These are phyloP conservation scores for Atkinsonella texensis DNA, from an alignment of 2,329 filamentous ascomycete species.

Conservation along the genomic window DNA sequence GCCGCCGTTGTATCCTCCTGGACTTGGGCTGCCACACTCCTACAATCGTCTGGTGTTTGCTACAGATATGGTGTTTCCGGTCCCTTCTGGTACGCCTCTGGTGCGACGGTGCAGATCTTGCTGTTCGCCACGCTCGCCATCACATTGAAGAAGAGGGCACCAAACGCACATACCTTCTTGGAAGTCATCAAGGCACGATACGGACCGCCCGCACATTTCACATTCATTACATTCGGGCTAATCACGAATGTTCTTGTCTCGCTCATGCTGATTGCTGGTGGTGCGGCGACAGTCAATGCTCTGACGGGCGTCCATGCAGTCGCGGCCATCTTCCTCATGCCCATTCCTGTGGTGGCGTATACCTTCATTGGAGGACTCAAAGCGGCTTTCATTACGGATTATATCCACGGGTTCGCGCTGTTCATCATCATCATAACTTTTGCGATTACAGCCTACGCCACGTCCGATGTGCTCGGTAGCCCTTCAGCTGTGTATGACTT, in stretches of 20 bases:
- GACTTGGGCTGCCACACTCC: slow-evolving; percentile 81
- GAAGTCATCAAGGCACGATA: slow-evolving; percentile 77
- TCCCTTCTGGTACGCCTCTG: slow-evolving; percentile 48
- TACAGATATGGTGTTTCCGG: slow-evolving; percentile 64
- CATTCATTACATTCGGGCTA: slow-evolving; percentile 72
- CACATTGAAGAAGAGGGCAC: slow-evolving; percentile 74
- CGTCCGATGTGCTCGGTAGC: slow-evolving; percentile 58
- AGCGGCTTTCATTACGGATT: slow-evolving; percentile 76
- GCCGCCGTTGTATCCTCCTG: slow-evolving; percentile 86
- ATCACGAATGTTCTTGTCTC: slow-evolving; percentile 82
- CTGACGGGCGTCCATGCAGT: slow-evolving; percentile 43
- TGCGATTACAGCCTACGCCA: slow-evolving; percentile 69
- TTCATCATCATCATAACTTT: slow-evolving; percentile 80
- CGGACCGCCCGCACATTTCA: slow-evolving; percentile 56
- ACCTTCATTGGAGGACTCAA: slow-evolving; percentile 72
- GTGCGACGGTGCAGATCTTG: slow-evolving; percentile 78
- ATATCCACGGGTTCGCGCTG: slow-evolving; percentile 75
- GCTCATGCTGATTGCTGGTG: slow-evolving; percentile 78
- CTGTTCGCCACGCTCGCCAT: slow-evolving; percentile 86
- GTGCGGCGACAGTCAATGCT: slow-evolving; percentile 43
- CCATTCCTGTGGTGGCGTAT: slow-evolving; percentile 46
- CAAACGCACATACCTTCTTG: slow-evolving; percentile 76
- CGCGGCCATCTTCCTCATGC: slow-evolving; percentile 46
- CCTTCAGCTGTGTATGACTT: slow-evolving; percentile 69
- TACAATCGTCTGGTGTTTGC: slow-evolving; percentile 70